Base-by-base conservation (phyloP, 2,329 filamentous ascomycete species). In the Neonectria sp. region DNA sequence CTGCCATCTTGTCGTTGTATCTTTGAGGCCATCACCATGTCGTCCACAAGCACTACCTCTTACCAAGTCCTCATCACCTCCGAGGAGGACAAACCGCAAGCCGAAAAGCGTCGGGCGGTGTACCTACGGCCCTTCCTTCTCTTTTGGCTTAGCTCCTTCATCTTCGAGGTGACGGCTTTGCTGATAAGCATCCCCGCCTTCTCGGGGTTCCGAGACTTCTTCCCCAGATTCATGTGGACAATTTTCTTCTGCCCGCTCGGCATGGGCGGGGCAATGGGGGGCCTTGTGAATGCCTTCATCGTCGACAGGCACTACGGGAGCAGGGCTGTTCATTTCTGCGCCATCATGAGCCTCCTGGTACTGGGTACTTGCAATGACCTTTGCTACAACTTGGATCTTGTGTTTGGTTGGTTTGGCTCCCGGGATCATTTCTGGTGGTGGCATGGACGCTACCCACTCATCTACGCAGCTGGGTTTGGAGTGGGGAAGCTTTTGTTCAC, bases 381-480 rank as follows among this genome's bases (percentile, higher is more conserved):
- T 1, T 68, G 57, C 11, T 68, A 68, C 27, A 65, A 65, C 21
- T 31, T 68, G 17, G 63, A 66, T 46, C 62, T 66, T 37, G 40
- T 68, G 0, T 68, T 68, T 40, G 57, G 62, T 6, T 62, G 61
- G 62, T 68, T 68, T 37, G 66, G 62, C 8, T 45, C 66, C 5
- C 56, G 49, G 6, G 57, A 68, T 15, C 57, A 65, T 13, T 65
- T 68, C 29, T 68, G 66, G 66, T 68, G 62, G 62, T 68, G 65
- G 66, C 66, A 68, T 49, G 45, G 37, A 2, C 31, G 66, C 3
- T 68, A 65, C n/a, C 52, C 55, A 2, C 15, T 62, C 3, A 68
- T 68, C 17, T 65, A 68, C n/a, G 52, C 33, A 12, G 56, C 59
- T 5, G 62, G 66, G 25, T 58, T 58, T 63, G 45, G 45, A 11